A percentile compares a stretch with the other conserved stretches of the same genome.
phyloP scores from a whole-genome alignment of 441 rosid species.

The Jatropha podagrica region DNA sequence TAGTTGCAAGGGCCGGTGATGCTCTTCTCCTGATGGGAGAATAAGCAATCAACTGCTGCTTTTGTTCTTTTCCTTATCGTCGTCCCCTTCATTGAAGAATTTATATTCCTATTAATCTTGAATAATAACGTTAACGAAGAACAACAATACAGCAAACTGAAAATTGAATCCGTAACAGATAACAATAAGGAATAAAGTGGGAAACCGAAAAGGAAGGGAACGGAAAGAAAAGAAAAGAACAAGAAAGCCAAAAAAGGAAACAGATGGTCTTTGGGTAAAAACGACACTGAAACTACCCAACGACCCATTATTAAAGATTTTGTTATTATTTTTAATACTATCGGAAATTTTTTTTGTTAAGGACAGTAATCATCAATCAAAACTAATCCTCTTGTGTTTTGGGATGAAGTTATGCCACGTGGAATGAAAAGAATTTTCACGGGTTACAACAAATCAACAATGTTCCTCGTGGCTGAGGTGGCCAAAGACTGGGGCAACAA shows the following conservation, averaged over 20 bases:
- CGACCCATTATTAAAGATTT: background rate
- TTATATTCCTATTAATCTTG: background rate
- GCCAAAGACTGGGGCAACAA: too few species aligned
- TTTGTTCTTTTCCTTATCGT: background rate
- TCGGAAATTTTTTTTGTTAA: background rate
- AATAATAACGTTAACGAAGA: background rate
- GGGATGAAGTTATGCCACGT: background rate
- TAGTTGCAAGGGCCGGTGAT: slow-evolving; percentile 22
- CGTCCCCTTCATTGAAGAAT: slow-evolving; percentile 13
- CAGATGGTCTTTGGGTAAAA: background rate
- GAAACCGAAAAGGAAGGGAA: slow-evolving; percentile 21
- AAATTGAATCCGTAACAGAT: background rate
- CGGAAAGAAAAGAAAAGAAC: slow-evolving; percentile 3
- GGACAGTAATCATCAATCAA: background rate
- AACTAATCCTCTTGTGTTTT: rapidly evolving
- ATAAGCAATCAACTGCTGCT: slow-evolving; percentile 17
- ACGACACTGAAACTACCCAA: background rate
- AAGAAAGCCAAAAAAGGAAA: slow-evolving; percentile 1
- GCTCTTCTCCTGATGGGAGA: slow-evolving; percentile 26
- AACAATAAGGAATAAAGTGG: slow-evolving; percentile 12
- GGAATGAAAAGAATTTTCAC: background rate
- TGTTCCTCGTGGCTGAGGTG: too few species aligned
- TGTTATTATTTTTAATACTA: background rate
- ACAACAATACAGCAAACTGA: background rate
- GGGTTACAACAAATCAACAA: background rate